Base-by-base conservation (phyloP, 495 filamentous ascomycete genomes). In the Cryomyces antarcticus region DNA sequence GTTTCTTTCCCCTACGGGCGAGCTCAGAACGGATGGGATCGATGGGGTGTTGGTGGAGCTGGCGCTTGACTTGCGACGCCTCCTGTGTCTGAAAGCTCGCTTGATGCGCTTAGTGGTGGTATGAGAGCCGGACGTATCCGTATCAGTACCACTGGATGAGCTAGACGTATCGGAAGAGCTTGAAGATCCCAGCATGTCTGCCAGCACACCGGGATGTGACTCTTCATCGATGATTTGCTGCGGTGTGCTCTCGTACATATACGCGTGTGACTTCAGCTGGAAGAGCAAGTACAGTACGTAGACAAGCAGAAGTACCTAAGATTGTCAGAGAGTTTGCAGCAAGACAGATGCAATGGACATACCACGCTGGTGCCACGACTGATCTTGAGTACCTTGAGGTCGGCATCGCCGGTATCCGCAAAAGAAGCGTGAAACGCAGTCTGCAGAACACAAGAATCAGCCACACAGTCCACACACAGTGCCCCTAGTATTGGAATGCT, bases 361-460 rank as follows among this genome's bases (percentile, higher is more conserved):
- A 82, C 77, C n/a, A 93, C 75, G 61, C 85, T 93, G 2, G 83
- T 89, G 28, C 86, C 86, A 46, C 83, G 79, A 58, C 83, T 92
- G 41, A 94, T 78, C 58, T 84, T 76, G 38, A 92, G 62, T 0
- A 83, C 83, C 40, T 75, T 63, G 7, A 46, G 54, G 51, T 88
- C 77, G 7, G 86, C 86, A 7, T 67, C 59, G 0, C 29, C 49
- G n/a, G 52, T 54, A 52, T 75, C 67, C 7, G 9, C 24, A 59
- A 82, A 93, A 0, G 84, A 86, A n/a, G 82, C 79, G 53, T 93
- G 83, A 62, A 93, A 93, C 7, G 84, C 86, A 36, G 86, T 93
- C 67, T 81, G 47, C 13, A 24, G 17, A 24, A 24, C 17, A 24
- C 17, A 24, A 24, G 17, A 24, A 24, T 24, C 1, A 24, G 17